A percentile compares a stretch with the other conserved stretches of the same genome.
These are phyloP conservation scores for Eimeria praecox DNA, from an alignment of 169 alveolate genomes.

Conservation along the genomic window DNA sequence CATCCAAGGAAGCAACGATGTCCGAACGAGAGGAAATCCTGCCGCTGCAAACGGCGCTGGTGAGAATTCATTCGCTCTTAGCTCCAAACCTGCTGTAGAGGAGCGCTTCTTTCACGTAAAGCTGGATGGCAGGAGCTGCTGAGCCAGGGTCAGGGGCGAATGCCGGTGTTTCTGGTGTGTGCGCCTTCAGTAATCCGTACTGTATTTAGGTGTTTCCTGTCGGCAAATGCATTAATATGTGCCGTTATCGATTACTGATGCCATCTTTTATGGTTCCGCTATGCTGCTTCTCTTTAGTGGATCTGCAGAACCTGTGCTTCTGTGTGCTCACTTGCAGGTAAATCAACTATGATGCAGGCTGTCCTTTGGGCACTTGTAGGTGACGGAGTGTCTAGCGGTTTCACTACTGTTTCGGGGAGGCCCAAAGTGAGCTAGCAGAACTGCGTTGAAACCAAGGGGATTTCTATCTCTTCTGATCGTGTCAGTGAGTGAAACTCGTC, in stretches of 20 bases:
- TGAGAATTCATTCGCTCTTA: not conserved
- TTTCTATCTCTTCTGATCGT: not conserved
- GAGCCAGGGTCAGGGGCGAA: not conserved
- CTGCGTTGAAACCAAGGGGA: not conserved
- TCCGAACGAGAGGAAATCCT: not conserved
- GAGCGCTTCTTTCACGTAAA: not conserved
- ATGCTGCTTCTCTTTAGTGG: not conserved
- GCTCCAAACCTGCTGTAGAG: not conserved
- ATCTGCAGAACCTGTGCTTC: not conserved
- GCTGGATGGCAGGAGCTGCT: not conserved
- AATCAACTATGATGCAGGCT: conserved; percentile 73
- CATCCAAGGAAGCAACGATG: conserved; percentile 25
- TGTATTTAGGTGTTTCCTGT: not conserved
- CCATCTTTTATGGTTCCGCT: not conserved
- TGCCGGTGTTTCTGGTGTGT: not conserved
- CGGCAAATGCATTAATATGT: not conserved
- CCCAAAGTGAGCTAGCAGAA: conserved; percentile 38
- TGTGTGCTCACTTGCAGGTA: conserved; percentile 23
- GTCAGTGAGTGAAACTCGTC: not conserved
- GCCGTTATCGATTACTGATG: not conserved
- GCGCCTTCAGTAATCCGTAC: not conserved
- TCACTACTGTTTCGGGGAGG: conserved; percentile 35
- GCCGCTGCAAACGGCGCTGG: conserved; percentile 68
- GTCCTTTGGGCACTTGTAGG: conserved; percentile 71
- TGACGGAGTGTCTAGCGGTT: conserved; percentile 29